Conservation (phyloP, 495 filamentous ascomycete species). For the Poronia punctata region DNA sequence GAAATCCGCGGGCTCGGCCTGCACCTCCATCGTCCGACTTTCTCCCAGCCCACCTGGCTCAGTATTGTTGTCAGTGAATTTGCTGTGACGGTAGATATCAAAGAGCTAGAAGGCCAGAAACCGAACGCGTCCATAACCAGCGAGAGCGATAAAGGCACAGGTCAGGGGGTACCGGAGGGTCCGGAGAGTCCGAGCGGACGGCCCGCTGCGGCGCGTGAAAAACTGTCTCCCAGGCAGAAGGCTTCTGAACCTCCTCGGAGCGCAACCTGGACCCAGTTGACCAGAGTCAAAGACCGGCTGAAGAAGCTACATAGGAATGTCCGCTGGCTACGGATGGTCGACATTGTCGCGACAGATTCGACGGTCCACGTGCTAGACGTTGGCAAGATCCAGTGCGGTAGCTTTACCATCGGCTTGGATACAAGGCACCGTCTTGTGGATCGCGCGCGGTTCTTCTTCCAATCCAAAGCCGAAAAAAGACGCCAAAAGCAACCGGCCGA, state of each 20-base stretch:
- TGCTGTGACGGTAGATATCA: constrained; percentile 72
- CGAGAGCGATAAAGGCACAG: constrained; percentile 18
- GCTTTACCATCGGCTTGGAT: constrained; percentile 78
- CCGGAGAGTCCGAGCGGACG: no score
- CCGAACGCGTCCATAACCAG: constrained; percentile 17
- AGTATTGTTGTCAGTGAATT: constrained; percentile 81
- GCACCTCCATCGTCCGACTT: constrained; percentile 84
- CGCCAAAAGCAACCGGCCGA: constrained; percentile 76
- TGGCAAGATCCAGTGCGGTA: constrained; percentile 77
- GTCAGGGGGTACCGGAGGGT: constrained; percentile 10
- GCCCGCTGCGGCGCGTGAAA: constrained; percentile 15
- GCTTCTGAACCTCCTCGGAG: constrained; percentile 42
- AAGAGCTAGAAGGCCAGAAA: constrained; percentile 47
- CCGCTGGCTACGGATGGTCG: constrained; percentile 82
- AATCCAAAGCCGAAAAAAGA: constrained; percentile 59
- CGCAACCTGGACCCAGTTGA: constrained; percentile 72
- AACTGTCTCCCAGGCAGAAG: constrained; percentile 16
- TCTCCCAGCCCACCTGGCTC: constrained; percentile 94
- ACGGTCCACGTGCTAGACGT: constrained; percentile 67
- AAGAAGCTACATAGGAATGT: constrained; percentile 82
- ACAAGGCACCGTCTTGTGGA: constrained; percentile 88
- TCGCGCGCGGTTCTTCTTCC: constrained; percentile 81
- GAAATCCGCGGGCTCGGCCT: constrained; percentile 85
- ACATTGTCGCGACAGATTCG: constrained; percentile 79
- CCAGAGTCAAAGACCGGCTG: constrained; percentile 69